Base-by-base conservation (phyloP, 192 early-diverging fungal species). In the Borealophlyctis nickersoniae region DNA sequence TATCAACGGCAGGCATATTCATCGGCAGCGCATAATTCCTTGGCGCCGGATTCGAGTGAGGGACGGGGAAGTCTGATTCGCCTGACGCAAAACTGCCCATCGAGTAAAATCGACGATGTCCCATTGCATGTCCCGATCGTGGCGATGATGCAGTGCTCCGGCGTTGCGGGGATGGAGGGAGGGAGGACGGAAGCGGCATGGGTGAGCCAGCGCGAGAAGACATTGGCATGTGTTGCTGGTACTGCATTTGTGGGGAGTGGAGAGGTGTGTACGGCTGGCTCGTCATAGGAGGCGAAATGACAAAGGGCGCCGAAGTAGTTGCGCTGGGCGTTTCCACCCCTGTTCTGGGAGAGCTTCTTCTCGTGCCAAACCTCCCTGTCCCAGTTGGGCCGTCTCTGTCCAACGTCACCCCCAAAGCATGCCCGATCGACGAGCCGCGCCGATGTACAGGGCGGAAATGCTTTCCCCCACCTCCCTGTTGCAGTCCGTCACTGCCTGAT, bases 51-150 rank as follows among this genome's bases (percentile, higher is more conserved):
- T n/a, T n/a, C n/a, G 55, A 28, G 55, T 56, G 55, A 28, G 55
- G n/a, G 28, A 56, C 28, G 13, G n/a, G 28, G 23, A 14, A 28
- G 22, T 16, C 14, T 3, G 29, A 19, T 64, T n/a, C n/a, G n/a
- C n/a, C 52, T 1, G 62, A 23, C n/a, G 53, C 22, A 30, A 67
- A 23, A 2, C 45, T 49, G 29, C 49, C 39, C 26, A 67, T 60
- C 27, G 57, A 60, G 49, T 67, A 67, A 22, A 56, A 56, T 16
- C 67, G 27, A 23, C 67, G 67, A 34, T 69, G 67, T 23, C 67
- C 59, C 3, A 32, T n/a, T n/a, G 45, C 14, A 14, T 7, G 4
- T 36, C 19, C 45, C 30, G 22, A 14, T n/a, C 30, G 49, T 23
- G 49, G 9, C 31, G 14, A 1, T 0, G 14, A 59, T 1, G 11